Percentiles rank a stretch among this genome's conserved stretches.
phyloP scores from a whole-genome alignment of 1,139 yeast species.

The Wickerhamomyces sp. region DNA sequence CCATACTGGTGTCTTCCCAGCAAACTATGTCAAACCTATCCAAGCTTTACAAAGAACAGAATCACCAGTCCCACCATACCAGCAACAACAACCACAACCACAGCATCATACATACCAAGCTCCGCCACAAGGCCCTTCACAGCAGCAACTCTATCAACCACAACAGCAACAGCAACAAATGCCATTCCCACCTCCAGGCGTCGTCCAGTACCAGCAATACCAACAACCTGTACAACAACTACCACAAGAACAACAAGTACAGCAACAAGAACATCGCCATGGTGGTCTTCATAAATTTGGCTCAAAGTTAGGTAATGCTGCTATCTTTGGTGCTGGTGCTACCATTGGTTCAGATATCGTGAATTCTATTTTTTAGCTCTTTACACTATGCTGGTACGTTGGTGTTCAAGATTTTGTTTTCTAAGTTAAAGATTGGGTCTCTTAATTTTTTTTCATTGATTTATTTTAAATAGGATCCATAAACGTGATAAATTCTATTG shows the following conservation, averaged over 20 bases:
- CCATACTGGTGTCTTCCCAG: slow-evolving; percentile 78
- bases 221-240: slow-evolving; percentile 17
- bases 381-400: neutral
- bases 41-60: slow-evolving; percentile 23
- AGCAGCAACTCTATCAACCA: slow-evolving; percentile 20
- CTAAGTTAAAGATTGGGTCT: neutral
- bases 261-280: slow-evolving; percentile 16
- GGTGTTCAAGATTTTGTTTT: neutral
- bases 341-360: slow-evolving; percentile 86
- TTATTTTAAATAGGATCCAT: slow-evolving; percentile 6
- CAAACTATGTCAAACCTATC: slow-evolving; percentile 66
- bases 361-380: slow-evolving; percentile 67
- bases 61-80: slow-evolving; percentile 18
- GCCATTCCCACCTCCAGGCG: slow-evolving; percentile 20
- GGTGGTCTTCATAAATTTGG: slow-evolving; percentile 64
- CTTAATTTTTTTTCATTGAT: neutral
- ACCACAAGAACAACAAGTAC: slow-evolving; percentile 24
- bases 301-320: slow-evolving; percentile 83
- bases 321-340: slow-evolving; percentile 97
- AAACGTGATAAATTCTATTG: slow-evolving; percentile 35
- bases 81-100: slow-evolving; percentile 22
- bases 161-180: slow-evolving; percentile 7
- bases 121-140: slow-evolving; percentile 22
- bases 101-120: slow-evolving; percentile 25
- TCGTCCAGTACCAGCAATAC: slow-evolving; percentile 24